A percentile compares a stretch with the other conserved stretches of the same genome.
These are phyloP conservation scores for Phragmites australis DNA, from an alignment of 176 grass and related monocot species.

Conservation along the genomic window DNA sequence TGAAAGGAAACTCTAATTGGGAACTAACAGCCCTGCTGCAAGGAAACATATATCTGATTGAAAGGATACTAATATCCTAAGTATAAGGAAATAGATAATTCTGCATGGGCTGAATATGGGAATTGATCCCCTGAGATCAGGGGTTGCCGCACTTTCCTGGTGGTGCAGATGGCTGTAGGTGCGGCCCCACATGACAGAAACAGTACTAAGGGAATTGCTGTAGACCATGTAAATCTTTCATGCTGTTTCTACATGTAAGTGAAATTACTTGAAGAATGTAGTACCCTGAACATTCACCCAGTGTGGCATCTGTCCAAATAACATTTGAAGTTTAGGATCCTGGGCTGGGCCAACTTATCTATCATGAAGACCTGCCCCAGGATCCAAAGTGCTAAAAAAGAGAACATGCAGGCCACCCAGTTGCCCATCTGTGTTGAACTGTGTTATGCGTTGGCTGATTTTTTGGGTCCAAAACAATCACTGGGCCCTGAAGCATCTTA, in stretches of 20 bases:
- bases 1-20: too few relatives aligned
- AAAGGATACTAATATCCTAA: too few relatives aligned
- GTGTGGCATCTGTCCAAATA: background rate
- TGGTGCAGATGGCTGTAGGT: too few relatives aligned
- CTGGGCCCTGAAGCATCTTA: background rate
- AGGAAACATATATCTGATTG: too few relatives aligned
- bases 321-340: background rate
- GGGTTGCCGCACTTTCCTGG: too few relatives aligned
- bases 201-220: background rate
- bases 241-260: conserved; percentile 1
- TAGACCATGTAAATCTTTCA: background rate
- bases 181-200: too few relatives aligned
- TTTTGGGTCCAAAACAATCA: background rate
- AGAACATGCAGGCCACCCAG: background rate
- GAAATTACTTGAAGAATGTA: background rate
- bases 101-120: too few relatives aligned
- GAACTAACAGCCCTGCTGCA: too few relatives aligned
- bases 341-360: background rate
- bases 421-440: background rate
- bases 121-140: too few relatives aligned
- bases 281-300: background rate
- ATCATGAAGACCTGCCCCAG: background rate
- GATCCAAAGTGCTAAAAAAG: background rate
- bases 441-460: background rate
- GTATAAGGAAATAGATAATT: too few relatives aligned